phyloP scores from a whole-genome alignment of 2,329 filamentous ascomycete species.

The Neurospora sp. region DNA sequence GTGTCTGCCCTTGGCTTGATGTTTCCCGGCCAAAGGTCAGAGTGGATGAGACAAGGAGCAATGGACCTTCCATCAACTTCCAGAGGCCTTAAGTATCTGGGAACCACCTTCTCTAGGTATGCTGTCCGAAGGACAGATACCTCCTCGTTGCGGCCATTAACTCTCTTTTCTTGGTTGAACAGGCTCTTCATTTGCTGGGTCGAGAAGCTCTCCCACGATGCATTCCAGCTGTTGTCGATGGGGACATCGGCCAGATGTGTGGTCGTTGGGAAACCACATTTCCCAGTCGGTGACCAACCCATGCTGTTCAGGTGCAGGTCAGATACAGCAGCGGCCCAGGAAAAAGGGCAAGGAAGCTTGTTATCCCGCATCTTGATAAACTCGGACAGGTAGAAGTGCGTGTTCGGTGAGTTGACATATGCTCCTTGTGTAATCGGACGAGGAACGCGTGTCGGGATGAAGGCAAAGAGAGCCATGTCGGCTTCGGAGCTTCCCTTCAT shows the following conservation, averaged over 20 bases:
- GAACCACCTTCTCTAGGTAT: constrained; percentile 6
- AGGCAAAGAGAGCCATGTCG: neutral
- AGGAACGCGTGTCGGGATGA: constrained; percentile 17
- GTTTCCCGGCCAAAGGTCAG: constrained; percentile 20
- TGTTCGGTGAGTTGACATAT: constrained; percentile 14
- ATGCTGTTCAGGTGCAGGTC: constrained; percentile 17
- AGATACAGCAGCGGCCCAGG: constrained; percentile 14
- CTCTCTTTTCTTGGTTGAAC: constrained; percentile 12
- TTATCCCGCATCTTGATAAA: constrained; percentile 20
- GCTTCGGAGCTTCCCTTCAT: neutral
- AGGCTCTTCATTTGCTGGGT: constrained; percentile 14
- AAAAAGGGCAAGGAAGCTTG: constrained; percentile 12
- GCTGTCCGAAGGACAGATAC: neutral
- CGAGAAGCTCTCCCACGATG: constrained; percentile 18
- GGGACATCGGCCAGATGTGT: constrained; percentile 11
- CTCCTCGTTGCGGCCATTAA: constrained; percentile 6
- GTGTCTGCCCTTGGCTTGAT: constrained; percentile 11
- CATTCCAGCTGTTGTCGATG: constrained; percentile 15
- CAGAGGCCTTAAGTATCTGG: constrained; percentile 17
- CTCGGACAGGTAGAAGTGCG: constrained; percentile 18
- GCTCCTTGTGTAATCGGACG: constrained; percentile 14
- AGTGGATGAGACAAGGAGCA: constrained; percentile 17
- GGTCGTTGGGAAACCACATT: constrained; percentile 17
- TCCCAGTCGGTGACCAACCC: constrained; percentile 15
- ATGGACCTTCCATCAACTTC: constrained; percentile 17